Evolutionary conservation across 768 basidiomycete genomes (phyloP).

Genomic region (Pleurotus platypus): DNA sequence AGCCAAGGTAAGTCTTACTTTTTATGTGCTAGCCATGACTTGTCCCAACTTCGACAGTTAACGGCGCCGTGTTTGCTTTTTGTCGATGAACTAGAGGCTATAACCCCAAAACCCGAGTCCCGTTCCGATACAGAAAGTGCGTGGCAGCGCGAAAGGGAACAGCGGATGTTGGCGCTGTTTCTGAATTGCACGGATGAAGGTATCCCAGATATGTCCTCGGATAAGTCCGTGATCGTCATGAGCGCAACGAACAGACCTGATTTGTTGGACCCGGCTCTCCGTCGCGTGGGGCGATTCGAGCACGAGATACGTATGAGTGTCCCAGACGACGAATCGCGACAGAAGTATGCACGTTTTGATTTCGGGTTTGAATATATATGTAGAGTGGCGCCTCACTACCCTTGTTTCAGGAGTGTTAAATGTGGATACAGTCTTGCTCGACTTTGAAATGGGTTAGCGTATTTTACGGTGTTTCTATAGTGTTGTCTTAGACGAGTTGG

Average conservation of each 20-base stretch:
- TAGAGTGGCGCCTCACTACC: too few relatives aligned
- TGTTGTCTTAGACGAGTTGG: too few relatives aligned
- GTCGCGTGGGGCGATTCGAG: constrained; percentile 93
- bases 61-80: constrained; percentile 92
- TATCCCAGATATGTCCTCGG: constrained; percentile 83
- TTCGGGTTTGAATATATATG: too few relatives aligned
- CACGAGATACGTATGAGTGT: constrained; percentile 98
- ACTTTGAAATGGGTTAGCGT: too few relatives aligned
- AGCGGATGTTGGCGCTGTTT: constrained; percentile 95
- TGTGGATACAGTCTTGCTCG: too few relatives aligned
- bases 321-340: constrained; percentile 86
- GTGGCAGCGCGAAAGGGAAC: constrained; percentile 91
- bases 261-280: constrained; percentile 87
- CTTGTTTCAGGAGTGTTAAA: too few relatives aligned
- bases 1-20: constrained; percentile 63
- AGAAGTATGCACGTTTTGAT: constrained; percentile 57
- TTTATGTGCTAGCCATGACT: not conserved
- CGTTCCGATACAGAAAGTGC: constrained; percentile 71
- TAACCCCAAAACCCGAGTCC: constrained; percentile 70
- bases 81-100: constrained; percentile 97
- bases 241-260: constrained; percentile 97
- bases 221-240: constrained; percentile 90
- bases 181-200: constrained; percentile 92
- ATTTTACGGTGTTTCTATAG: too few relatives aligned
- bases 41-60: constrained; percentile 42